Evolutionary conservation across 225 moss, liverwort and hornwort genomes (phyloP), one percentile per base, ranked within the genome.

Genomic region (Takakia lepidozioides): DNA sequence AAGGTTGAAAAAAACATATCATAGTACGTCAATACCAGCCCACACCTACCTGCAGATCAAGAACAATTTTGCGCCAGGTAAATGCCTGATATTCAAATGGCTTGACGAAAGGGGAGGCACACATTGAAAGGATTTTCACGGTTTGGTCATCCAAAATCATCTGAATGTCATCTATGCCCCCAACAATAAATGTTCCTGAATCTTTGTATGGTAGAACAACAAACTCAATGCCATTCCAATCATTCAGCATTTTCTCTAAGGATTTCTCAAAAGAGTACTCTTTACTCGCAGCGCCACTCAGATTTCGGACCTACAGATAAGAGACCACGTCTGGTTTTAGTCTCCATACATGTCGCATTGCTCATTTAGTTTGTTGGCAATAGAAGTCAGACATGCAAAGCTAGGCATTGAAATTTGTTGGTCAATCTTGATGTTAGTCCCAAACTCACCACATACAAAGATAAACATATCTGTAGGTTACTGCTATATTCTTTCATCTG

Each of bases 261-360:
- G 84, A 73, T 24, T 82, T 92, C 43, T 92, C 92, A 68, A 87
- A 92, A 0, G 87, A 84, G 38, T 84, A 87, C 30, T 92, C 92
- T 55, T 92, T 92, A 21, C 87, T 92, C 24, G 92, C 87, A 25
- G 70, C 81, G 41, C 76, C 84, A 57, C 92, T 87, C 28, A 87
- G 53, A 44, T 47, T 79, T 32, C 68, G 71, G 50, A 92, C 63
- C 92, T 92, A 32, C 17, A 50, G 11, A 32, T n/a, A n/a, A n/a
- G n/a, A n/a, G n/a, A n/a, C n/a, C n/a, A n/a, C n/a, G n/a, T n/a
- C n/a, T n/a, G n/a, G n/a, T n/a, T n/a, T n/a, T n/a, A n/a, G n/a
- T n/a, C n/a, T n/a, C n/a, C n/a, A n/a, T n/a, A n/a, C n/a, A n/a
- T n/a, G n/a, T n/a, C n/a, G n/a, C n/a, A n/a, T n/a, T n/a, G n/a